phyloP scores from a whole-genome alignment of 225 moss, liverwort and hornwort species.

The Sphagnum tenellum region DNA sequence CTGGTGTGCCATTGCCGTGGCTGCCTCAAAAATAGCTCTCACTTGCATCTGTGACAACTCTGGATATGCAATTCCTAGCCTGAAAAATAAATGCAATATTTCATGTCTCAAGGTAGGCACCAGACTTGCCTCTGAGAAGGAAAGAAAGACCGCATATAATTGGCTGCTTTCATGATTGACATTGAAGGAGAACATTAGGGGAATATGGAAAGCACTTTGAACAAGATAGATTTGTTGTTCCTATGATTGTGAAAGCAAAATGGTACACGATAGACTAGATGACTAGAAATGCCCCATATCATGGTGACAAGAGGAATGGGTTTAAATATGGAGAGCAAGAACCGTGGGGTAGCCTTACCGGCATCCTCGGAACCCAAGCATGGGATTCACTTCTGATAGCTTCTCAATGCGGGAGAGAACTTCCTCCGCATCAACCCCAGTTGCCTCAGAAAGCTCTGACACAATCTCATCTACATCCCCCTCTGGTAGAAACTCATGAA shows the following conservation, averaged over 20 bases:
- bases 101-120: too few relatives aligned
- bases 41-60: constrained; percentile 95
- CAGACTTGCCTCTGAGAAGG: too few relatives aligned
- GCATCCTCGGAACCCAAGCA: constrained; percentile 97
- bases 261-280: too few relatives aligned
- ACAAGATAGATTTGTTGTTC: too few relatives aligned
- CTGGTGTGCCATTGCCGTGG: constrained; percentile 58
- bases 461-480: constrained; percentile 91
- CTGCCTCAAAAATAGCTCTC: constrained; percentile 86
- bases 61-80: constrained; percentile 85
- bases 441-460: constrained; percentile 65
- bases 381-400: constrained; percentile 88
- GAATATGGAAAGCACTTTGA: too few relatives aligned
- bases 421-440: constrained; percentile 63
- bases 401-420: constrained; percentile 78
- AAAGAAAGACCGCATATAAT: too few relatives aligned
- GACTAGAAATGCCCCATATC: too few relatives aligned
- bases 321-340: too few relatives aligned
- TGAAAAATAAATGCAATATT: constrained; percentile 6
- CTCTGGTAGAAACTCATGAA: constrained; percentile 91
- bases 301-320: too few relatives aligned
- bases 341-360: constrained; percentile 19
- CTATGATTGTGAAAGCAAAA: too few relatives aligned
- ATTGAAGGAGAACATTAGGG: too few relatives aligned
- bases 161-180: too few relatives aligned